Evolutionary conservation across 1,139 yeast species (phyloP).

Genomic region (Spencermartinsiella ligniputridi): DNA sequence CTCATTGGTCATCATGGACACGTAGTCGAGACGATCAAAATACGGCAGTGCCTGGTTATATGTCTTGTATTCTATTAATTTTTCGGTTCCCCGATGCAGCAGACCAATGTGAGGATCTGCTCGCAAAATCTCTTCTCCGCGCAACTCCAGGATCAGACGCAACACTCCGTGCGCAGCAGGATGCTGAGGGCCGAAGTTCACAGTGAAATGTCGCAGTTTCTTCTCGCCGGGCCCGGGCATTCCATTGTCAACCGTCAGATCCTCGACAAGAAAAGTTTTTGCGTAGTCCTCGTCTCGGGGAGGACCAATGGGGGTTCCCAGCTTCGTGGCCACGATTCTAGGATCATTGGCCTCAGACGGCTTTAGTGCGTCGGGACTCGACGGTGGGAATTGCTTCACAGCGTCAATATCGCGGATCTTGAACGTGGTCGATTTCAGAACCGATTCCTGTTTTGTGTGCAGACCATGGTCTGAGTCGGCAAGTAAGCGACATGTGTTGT

Average conservation of each 20-base stretch:
- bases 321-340: conserved; percentile 22
- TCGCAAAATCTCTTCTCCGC: conserved; percentile 84
- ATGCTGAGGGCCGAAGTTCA: conserved; percentile 91
- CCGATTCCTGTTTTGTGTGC: neutral
- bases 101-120: conserved; percentile 88
- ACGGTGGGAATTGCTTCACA: neutral
- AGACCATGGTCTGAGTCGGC: neutral
- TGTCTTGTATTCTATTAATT: conserved; percentile 78
- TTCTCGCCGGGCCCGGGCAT: conserved; percentile 28
- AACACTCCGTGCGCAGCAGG: conserved; percentile 95
- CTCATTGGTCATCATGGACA: conserved; percentile 91
- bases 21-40: conserved; percentile 84
- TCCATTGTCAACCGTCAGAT: conserved; percentile 26
- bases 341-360: neutral
- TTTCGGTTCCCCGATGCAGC: conserved; percentile 85
- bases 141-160: conserved; percentile 77
- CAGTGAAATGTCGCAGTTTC: conserved; percentile 80
- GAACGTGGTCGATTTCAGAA: neutral
- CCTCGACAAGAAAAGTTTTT: conserved; percentile 34
- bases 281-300: conserved; percentile 33
- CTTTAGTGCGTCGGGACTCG: neutral
- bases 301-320: conserved; percentile 33
- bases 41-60: conserved; percentile 85
- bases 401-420: neutral
- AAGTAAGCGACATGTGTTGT: neutral